Conservation (phyloP, 1,139 yeast genomes). For the Geotrichum histeridarum region DNA sequence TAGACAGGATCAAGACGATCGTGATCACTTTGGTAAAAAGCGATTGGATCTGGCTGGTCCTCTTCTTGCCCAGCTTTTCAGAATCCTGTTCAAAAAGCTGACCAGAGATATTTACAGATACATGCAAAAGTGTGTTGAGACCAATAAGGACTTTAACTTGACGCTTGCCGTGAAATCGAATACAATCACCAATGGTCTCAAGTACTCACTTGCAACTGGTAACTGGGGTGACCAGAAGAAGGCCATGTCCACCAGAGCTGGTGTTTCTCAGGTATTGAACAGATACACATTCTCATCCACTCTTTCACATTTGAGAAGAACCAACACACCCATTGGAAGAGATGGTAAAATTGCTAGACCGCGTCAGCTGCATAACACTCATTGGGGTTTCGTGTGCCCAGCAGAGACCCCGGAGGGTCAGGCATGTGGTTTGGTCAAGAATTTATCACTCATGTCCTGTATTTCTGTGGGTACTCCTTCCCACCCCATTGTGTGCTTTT, state of each 20-base stretch:
- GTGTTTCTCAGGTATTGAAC: constrained; percentile 97
- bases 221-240: constrained; percentile 99
- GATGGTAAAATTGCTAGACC: constrained; percentile 98
- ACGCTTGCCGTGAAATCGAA: constrained; percentile 95
- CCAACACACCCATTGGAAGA: constrained; percentile 97
- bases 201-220: constrained; percentile 97
- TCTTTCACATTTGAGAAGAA: constrained; percentile 94
- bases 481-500: constrained; percentile 84
- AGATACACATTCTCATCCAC: constrained; percentile 97
- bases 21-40: constrained; percentile 98
- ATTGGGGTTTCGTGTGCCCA: constrained; percentile 99
- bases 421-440: constrained; percentile 98
- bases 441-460: constrained; percentile 92
- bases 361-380: constrained; percentile 97
- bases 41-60: constrained; percentile 98
- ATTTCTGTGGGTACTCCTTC: constrained; percentile 98
- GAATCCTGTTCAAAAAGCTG: constrained; percentile 87
- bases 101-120: constrained; percentile 93
- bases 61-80: constrained; percentile 85
- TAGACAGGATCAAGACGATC: constrained; percentile 96
- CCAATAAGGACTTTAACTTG: constrained; percentile 92
- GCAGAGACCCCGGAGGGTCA: constrained; percentile 99
- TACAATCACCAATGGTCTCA: constrained; percentile 93
- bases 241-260: constrained; percentile 98
- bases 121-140: constrained; percentile 98